Base-by-base conservation (phyloP, 345 rosid genomes). In the Jatropha curcas region DNA sequence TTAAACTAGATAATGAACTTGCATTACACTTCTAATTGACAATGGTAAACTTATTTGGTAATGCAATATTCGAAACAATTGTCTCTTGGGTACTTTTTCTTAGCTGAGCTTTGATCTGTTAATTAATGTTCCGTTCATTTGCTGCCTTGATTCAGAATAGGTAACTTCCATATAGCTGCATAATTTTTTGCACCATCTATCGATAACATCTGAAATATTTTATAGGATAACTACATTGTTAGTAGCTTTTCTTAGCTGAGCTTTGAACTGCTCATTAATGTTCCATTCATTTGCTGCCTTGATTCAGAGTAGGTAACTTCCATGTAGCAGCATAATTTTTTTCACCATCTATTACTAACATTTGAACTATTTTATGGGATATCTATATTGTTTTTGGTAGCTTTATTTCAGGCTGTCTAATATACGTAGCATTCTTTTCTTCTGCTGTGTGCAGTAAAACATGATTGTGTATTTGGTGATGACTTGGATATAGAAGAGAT, bases 391-490 rank as follows among this genome's bases (percentile, higher is more conserved):
- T 46, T 10, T 58, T 3, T 31, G 20, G 70, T 34, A 56, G 39
- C 45, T 71, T 60, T 28, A 72, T 57, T 35, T 70, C 73, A 70
- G 39, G 60, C 34, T 53, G 28, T 60, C 52, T 43, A 60, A 58
- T 39, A 31, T 46, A 41, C 34, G 16, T 20, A 14, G 11, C 14
- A 14, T 37, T 8, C 33, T 62, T 68, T 61, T 11, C 27, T 71
- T 63, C 60, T 68, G 11, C 45, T 46, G 34, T 67, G 50, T 84
- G 79, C 79, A 94, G 98, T 94, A 2, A 94, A 94, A 80, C 86
- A 90, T 71, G 97, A 94, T 74, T 92, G 97, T 28, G 88, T 89
- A 43, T 94, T 94, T 79, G 97, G 98, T 27, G 82, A 80, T 59
- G 97, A 94, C 82, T 84, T 90, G 78, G 86, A 89, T 66, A 3